A percentile compares a stretch with the other conserved stretches of the same genome.
Conservation (phyloP, 2,329 filamentous ascomycete species). For the Thielaviopsis ethacetica region DNA sequence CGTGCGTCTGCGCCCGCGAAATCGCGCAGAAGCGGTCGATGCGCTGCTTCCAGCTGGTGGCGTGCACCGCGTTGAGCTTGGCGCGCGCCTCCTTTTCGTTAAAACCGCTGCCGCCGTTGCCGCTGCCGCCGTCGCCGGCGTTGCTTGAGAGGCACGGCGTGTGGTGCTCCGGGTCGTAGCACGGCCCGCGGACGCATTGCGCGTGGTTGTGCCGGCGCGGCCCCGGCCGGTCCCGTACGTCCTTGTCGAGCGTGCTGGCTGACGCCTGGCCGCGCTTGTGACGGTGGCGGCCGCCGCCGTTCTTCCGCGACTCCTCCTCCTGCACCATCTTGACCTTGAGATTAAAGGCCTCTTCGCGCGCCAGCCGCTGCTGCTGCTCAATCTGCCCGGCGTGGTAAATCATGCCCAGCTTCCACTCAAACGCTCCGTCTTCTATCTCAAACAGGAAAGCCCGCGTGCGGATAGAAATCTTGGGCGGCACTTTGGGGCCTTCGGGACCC, state of each 20-base stretch:
- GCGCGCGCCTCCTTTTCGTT: conserved; percentile 61
- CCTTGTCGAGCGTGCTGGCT: not conserved
- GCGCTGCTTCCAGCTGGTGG: conserved; percentile 79
- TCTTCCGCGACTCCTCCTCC: conserved; percentile 47
- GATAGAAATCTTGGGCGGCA: conserved; percentile 71
- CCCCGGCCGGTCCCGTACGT: conserved; percentile 27
- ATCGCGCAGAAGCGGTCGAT: conserved; percentile 62
- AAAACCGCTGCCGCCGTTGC: conserved; percentile 10
- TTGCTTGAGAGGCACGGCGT: conserved; percentile 19
- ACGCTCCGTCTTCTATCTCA: conserved; percentile 87
- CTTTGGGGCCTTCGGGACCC: conserved; percentile 68
- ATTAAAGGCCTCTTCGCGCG: conserved; percentile 76
- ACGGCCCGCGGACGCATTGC: conserved; percentile 38
- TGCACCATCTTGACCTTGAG: conserved; percentile 75
- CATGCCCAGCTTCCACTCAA: conserved; percentile 91
- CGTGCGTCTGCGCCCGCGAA: conserved; percentile 58
- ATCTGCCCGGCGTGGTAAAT: conserved; percentile 82
- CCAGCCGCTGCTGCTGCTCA: conserved; percentile 79
- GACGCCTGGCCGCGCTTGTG: conserved; percentile 20
- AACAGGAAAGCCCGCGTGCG: conserved; percentile 71
- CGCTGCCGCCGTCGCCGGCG: not conserved
- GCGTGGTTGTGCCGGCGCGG: conserved; percentile 16
- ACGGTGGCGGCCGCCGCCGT: conserved; percentile 33
- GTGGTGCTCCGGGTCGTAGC: conserved; percentile 68
- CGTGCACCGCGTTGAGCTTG: conserved; percentile 63